Evolutionary conservation across 441 rosid species (phyloP).

Genomic region (Corymbia citriodora): DNA sequence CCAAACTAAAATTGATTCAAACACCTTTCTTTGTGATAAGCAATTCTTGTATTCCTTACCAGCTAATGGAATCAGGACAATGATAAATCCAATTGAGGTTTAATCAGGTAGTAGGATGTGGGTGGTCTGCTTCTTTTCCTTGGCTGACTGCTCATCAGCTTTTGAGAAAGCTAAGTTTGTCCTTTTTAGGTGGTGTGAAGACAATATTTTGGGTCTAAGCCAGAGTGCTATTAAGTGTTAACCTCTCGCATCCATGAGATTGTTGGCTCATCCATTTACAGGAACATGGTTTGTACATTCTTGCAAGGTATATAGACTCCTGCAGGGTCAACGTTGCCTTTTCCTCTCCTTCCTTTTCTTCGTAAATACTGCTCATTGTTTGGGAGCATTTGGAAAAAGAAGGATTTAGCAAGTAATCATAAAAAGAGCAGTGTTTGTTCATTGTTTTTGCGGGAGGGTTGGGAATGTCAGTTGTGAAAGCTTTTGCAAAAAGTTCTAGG

Average conservation of each 20-base stretch:
- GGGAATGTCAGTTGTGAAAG: background rate
- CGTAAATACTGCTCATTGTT: background rate
- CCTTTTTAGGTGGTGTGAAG: background rate
- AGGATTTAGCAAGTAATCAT: background rate
- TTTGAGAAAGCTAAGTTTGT: background rate
- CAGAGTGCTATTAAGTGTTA: background rate
- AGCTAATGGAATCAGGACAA: background rate
- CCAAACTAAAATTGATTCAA: background rate
- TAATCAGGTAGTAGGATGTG: background rate
- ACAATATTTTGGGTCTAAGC: background rate
- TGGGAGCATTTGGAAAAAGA: background rate
- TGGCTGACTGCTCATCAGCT: background rate
- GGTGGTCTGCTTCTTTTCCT: background rate
- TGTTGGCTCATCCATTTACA: background rate
- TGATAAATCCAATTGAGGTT: background rate
- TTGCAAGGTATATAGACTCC: background rate
- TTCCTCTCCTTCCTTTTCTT: background rate
- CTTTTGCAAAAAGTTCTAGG: background rate
- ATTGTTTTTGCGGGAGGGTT: background rate
- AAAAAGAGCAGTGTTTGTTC: background rate
- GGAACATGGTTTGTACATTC: background rate
- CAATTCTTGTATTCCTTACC: background rate
- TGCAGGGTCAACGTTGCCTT: background rate
- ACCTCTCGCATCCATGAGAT: background rate
- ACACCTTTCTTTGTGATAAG: background rate